Evolutionary conservation across 495 filamentous ascomycete genomes (phyloP).

Genomic region (Barbatosphaeria neglecta): DNA sequence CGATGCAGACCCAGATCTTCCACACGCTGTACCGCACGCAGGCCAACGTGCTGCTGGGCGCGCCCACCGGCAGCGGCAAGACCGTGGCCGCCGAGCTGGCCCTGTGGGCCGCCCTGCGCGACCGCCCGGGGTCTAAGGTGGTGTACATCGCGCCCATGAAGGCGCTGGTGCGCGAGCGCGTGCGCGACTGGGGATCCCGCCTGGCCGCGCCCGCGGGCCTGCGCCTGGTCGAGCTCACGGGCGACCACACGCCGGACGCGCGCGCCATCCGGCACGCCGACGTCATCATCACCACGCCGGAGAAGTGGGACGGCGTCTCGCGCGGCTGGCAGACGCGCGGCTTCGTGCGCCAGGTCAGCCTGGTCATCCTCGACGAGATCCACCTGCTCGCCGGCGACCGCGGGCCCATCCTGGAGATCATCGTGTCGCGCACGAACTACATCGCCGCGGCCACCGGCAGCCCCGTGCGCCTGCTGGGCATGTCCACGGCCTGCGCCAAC

Average conservation of each 20-base stretch:
- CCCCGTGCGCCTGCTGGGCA: slow-evolving; percentile 81
- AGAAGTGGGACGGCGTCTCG: slow-evolving; percentile 99
- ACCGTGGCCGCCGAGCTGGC: slow-evolving; percentile 91
- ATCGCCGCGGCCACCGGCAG: slow-evolving; percentile 88
- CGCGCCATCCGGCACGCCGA: slow-evolving; percentile 88
- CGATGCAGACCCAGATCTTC: slow-evolving; percentile 98
- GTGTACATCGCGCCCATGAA: slow-evolving; percentile 99
- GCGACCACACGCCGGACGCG: slow-evolving; percentile 96
- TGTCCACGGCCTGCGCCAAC: slow-evolving; percentile 98
- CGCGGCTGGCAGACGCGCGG: slow-evolving; percentile 95
- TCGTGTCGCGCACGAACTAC: slow-evolving; percentile 98
- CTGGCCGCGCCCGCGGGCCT: slow-evolving; percentile 77
- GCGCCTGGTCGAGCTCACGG: slow-evolving; percentile 90
- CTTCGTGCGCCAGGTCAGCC: slow-evolving; percentile 87
- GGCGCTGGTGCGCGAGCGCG: slow-evolving; percentile 89
- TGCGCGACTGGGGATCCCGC: slow-evolving; percentile 84
- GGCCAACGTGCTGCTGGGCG: slow-evolving; percentile 89
- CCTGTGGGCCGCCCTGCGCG: slow-evolving; percentile 99
- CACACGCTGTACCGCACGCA: slow-evolving; percentile 86
- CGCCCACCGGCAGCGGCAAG: slow-evolving; percentile 93
- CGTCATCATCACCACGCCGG: slow-evolving; percentile 95
- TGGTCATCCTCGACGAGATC: slow-evolving; percentile 98
- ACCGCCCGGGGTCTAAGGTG: slow-evolving; percentile 91
- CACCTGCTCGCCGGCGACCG: slow-evolving; percentile 91
- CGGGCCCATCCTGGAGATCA: slow-evolving; percentile 96